A percentile compares a stretch with the other conserved stretches of the same genome.
Evolutionary conservation across 2,329 filamentous ascomycete species (phyloP).

Genomic region (Penicillium concentricum): DNA sequence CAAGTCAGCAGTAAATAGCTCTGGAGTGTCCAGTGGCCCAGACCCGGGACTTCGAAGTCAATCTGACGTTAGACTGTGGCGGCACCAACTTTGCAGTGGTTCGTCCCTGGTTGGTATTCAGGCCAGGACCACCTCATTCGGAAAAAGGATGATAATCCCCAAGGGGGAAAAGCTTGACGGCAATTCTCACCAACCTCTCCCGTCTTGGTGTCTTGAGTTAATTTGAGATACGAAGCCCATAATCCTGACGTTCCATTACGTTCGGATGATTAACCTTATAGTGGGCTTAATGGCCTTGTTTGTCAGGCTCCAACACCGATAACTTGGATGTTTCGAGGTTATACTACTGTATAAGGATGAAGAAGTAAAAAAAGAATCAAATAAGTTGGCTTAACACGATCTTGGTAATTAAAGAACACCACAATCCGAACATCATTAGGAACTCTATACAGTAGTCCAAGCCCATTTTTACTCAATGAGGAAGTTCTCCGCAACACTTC

Average conservation of each 20-base stretch:
- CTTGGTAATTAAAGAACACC: conserved; percentile 19
- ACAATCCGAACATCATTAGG: conserved; percentile 40
- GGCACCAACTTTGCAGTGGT: conserved; percentile 8
- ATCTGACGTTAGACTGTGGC: conserved; percentile 24
- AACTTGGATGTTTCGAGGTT: neutral
- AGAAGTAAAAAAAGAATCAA: conserved; percentile 3
- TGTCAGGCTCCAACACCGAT: neutral
- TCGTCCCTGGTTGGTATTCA: conserved; percentile 19
- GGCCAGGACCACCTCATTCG: conserved; percentile 10
- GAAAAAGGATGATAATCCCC: neutral
- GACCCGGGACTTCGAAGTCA: conserved; percentile 21
- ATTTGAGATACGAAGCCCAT: conserved; percentile 1
- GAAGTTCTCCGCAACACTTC: conserved; percentile 46
- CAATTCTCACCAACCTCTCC: conserved; percentile 2
- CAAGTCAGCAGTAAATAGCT: neutral
- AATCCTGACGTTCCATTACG: conserved; percentile 29
- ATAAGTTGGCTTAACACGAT: conserved; percentile 21
- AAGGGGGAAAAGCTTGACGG: conserved; percentile 21
- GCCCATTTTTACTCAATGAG: conserved; percentile 42
- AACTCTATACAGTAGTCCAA: conserved; percentile 33
- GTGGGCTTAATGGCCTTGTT: neutral
- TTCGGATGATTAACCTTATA: conserved; percentile 12
- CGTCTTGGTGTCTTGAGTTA: neutral
- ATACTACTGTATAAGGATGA: neutral
- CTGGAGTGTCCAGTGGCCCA: conserved; percentile 9